Conservation (phyloP, 106 monocot species). For the Apostasia ramifera region DNA sequence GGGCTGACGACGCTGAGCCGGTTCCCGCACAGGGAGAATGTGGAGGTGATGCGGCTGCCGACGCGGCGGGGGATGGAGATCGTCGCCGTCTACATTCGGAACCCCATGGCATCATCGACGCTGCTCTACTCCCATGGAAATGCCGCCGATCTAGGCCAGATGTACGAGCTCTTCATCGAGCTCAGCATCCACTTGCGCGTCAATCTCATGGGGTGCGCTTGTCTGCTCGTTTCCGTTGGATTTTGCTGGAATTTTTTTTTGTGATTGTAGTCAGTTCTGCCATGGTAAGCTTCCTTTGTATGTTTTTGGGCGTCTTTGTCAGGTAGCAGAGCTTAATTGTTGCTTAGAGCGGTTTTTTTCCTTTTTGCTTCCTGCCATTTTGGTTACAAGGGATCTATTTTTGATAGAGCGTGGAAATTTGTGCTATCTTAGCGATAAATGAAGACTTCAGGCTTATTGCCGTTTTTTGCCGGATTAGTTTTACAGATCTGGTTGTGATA, state of each 20-base stretch:
- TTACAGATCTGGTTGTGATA: conserved; percentile 2
- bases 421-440: background rate
- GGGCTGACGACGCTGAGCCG: conserved; percentile 13
- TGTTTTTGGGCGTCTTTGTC: background rate
- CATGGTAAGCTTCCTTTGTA: background rate
- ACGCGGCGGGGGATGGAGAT: conserved; percentile 26
- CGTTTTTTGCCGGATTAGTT: background rate
- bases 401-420: background rate
- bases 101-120: conserved; percentile 21
- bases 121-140: conserved; percentile 35
- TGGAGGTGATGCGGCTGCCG: conserved; percentile 22
- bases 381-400: background rate
- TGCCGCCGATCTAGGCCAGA: conserved; percentile 31
- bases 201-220: conserved; percentile 24
- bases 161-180: conserved; percentile 30
- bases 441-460: background rate
- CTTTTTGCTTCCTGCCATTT: background rate
- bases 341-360: background rate
- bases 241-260: background rate
- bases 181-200: conserved; percentile 27
- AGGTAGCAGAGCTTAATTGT: background rate
- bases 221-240: background rate
- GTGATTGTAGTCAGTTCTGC: background rate
- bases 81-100: conserved; percentile 22
- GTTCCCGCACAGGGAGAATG: conserved; percentile 22